These are phyloP conservation scores for Lipomyces yamadae DNA, from an alignment of 805 yeast genomes.

Conservation along the genomic window DNA sequence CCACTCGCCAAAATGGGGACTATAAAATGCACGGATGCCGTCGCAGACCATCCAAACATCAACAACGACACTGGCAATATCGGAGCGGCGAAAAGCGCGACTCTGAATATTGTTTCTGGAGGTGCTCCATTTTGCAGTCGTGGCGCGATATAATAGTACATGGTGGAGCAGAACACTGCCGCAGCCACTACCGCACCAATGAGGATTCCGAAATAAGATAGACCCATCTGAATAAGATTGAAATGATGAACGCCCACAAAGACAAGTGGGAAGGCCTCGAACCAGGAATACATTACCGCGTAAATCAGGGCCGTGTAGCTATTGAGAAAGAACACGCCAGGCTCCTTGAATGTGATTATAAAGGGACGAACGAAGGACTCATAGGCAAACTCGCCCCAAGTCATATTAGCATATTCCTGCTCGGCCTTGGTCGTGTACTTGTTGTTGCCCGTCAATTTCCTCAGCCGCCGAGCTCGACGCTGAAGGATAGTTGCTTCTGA, in stretches of 20 bases:
- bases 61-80: slow-evolving; percentile 53
- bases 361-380: slow-evolving; percentile 47
- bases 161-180: slow-evolving; percentile 18
- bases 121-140: slow-evolving; percentile 27
- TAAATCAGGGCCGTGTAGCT: slow-evolving; percentile 58
- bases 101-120: slow-evolving; percentile 22
- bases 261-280: slow-evolving; percentile 66
- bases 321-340: slow-evolving; percentile 60
- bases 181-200: slow-evolving; percentile 55
- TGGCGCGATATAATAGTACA: slow-evolving; percentile 18
- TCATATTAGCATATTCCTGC: slow-evolving; percentile 1
- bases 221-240: slow-evolving; percentile 54
- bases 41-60: slow-evolving; percentile 58
- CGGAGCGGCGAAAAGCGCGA: slow-evolving; percentile 23
- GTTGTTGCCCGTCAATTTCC: slow-evolving; percentile 50
- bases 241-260: slow-evolving; percentile 54
- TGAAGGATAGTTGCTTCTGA: slow-evolving; percentile 52
- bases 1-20: slow-evolving; percentile 54
- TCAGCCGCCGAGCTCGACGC: slow-evolving; percentile 56
- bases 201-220: slow-evolving; percentile 53
- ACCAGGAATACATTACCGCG: slow-evolving; percentile 59
- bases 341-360: slow-evolving; percentile 57
- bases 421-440: slow-evolving; percentile 12
- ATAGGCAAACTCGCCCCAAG: slow-evolving; percentile 30
- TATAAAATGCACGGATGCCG: slow-evolving; percentile 54